Evolutionary conservation across 2,329 filamentous ascomycete genomes (phyloP).

Genomic region (Pyricularia pennisetigena): DNA sequence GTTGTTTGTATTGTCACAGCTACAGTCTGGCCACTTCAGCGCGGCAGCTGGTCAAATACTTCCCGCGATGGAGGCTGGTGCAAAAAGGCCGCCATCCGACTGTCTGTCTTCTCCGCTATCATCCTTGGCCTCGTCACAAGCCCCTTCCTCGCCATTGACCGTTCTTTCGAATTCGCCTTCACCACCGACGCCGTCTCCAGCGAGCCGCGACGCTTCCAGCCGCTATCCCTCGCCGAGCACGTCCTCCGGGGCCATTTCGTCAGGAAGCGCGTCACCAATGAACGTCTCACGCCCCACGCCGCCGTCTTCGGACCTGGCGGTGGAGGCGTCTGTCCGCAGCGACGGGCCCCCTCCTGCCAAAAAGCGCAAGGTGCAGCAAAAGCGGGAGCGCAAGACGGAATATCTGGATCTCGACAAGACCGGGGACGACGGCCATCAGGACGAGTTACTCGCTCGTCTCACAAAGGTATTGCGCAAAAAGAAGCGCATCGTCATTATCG

Average conservation of each 20-base stretch:
- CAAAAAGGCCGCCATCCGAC: background rate
- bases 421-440: constrained; percentile 39
- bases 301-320: constrained; percentile 8
- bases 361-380: constrained; percentile 56
- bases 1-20: background rate
- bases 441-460: constrained; percentile 59
- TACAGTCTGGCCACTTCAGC: background rate
- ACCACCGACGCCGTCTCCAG: constrained; percentile 31
- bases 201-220: constrained; percentile 23
- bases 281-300: constrained; percentile 31
- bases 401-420: constrained; percentile 59
- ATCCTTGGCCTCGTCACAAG: constrained; percentile 6
- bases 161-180: constrained; percentile 43
- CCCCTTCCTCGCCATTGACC: constrained; percentile 44
- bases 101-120: constrained; percentile 1
- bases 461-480: constrained; percentile 71
- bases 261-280: constrained; percentile 40
- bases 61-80: background rate
- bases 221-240: constrained; percentile 43
- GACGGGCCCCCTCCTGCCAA: constrained; percentile 65
- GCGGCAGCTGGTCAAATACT: background rate
- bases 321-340: constrained; percentile 22
- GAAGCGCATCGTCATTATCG: constrained; percentile 94
- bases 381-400: constrained; percentile 56
- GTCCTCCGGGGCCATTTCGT: constrained; percentile 26